Base-by-base conservation (phyloP, 192 early-diverging fungal species). In the Backusella circina region DNA sequence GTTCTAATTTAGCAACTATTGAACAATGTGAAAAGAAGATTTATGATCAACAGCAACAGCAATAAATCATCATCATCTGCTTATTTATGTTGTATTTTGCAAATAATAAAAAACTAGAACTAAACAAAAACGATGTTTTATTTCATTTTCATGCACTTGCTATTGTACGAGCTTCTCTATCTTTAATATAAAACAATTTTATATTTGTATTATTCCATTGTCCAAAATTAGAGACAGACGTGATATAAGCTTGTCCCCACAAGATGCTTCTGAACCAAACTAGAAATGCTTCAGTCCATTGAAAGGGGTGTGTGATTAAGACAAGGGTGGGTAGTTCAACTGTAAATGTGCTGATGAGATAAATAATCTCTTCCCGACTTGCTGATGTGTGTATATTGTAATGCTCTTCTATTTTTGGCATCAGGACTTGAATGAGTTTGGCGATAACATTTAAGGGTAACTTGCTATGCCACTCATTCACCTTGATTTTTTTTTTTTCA, bases 1-100 rank as follows among this genome's bases (percentile, higher is more conserved):
- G 89, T 73, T 94, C 94, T 21, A 99, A 97, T 80, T 83, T 99
- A 73, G 93, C 90, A 15, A 92, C 97, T 23, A 87, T 99, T 44
- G 90, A 91, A 41, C 80, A 90, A 75, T 97, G 96, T 65, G 98
- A 99, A 77, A 80, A 90, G 80, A 91, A 88, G 77, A 83, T 94
- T 78, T 86, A 90, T 71, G 85, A 88, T 21, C 84, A 90, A 77
- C 93, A 94, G 75, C 85, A 93, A 41, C 41, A 71, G 44, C 16
- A 54, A 51, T 50, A 47, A 66, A 33, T 74, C 6, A 32, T 10
- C 16, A 31, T n/a, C 31, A 65, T 65, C 10, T 32, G 16, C n/a
- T n/a, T n/a, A n/a, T n/a, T n/a, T n/a, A n/a, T n/a, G n/a, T n/a
- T 66, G 16, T 18, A 31, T 66, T 66, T 66, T 18, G 18, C n/a